A percentile compares a stretch with the other conserved stretches of the same genome.
Conservation (phyloP, 805 yeast genomes). For the Kodamaea leandrae region DNA sequence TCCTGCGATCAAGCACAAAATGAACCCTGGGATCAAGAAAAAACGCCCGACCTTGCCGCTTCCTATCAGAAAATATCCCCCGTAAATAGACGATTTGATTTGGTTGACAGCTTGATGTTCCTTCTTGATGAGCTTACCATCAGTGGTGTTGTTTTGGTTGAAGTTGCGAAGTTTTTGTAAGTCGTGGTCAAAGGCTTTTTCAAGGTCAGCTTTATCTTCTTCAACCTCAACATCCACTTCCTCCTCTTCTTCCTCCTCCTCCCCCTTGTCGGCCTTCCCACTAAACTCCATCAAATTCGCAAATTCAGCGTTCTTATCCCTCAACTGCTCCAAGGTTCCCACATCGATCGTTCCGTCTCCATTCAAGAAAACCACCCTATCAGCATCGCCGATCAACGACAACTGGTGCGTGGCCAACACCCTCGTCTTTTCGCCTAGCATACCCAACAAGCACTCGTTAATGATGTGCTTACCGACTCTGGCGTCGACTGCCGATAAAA, state of each 20-base stretch:
- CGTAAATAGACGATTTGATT: conserved; percentile 32
- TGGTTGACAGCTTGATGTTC: conserved; percentile 24
- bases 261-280: conserved; percentile 20
- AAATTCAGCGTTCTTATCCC: conserved; percentile 34
- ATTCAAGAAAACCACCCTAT: conserved; percentile 63
- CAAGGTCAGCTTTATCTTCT: conserved; percentile 3
- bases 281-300: conserved; percentile 39
- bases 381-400: conserved; percentile 66
- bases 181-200: conserved; percentile 11
- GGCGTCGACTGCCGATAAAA: conserved; percentile 82
- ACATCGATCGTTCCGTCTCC: conserved; percentile 59
- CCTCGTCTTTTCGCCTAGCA: conserved; percentile 59
- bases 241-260: conserved; percentile 16
- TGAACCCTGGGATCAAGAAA: conserved; percentile 2
- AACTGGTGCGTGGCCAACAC: conserved; percentile 83
- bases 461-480: conserved; percentile 81
- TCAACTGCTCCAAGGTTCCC: conserved; percentile 60
- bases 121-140: conserved; percentile 12
- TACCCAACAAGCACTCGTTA: conserved; percentile 62
- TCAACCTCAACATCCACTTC: conserved; percentile 1
- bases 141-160: conserved; percentile 6
- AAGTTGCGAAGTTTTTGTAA: conserved; percentile 4
- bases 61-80: conserved; percentile 27
- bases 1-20: conserved; percentile 28
- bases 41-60: conserved; percentile 3